Conservation (phyloP, 345 rosid species). For the Populus simonii region DNA sequence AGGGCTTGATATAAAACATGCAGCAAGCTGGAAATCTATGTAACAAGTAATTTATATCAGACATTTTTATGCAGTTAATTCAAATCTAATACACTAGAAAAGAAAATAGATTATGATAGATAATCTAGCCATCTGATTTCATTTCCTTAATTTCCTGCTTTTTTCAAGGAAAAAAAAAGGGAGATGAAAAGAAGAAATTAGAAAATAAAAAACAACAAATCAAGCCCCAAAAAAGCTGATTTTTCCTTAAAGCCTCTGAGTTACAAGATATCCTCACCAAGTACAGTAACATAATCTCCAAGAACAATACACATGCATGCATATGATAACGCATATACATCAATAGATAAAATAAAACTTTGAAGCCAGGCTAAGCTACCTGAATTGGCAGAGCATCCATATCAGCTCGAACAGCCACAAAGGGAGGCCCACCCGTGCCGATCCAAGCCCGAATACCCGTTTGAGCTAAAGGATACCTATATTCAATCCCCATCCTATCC, state of each 20-base stretch:
- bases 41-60: neutral
- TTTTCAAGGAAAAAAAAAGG: neutral
- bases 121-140: neutral
- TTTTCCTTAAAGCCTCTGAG: neutral
- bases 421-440: conserved; percentile 23
- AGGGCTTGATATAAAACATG: neutral
- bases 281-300: neutral
- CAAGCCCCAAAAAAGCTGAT: neutral
- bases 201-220: no score
- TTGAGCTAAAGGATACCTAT: conserved; percentile 21
- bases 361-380: conserved; percentile 1
- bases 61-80: neutral
- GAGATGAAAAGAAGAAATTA: neutral
- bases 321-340: neutral
- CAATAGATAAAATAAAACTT: neutral
- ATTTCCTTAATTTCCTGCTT: no score
- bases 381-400: conserved; percentile 29
- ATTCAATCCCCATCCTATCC: conserved; percentile 20
- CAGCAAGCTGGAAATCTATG: neutral
- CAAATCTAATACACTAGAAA: neutral
- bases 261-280: neutral
- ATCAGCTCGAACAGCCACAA: conserved; percentile 25
- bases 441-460: conserved; percentile 24
- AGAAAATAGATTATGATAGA: neutral
- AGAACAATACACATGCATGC: neutral